Conservation (phyloP, 495 filamentous ascomycete species). For the Bombardia bombarda region DNA sequence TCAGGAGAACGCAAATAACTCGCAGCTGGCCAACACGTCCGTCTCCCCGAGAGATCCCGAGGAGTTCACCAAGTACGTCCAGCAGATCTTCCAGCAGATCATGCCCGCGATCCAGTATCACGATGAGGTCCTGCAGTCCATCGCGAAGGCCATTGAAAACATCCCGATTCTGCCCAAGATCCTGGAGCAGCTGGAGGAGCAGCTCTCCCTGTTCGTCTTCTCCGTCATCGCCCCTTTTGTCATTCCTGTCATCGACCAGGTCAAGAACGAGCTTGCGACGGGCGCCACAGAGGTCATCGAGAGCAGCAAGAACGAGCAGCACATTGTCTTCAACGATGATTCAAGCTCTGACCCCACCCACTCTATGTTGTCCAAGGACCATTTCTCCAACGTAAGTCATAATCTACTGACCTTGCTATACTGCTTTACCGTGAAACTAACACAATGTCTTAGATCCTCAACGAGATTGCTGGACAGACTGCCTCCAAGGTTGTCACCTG, state of each 20-base stretch:
- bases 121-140: constrained; percentile 71
- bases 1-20: constrained; percentile 57
- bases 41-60: constrained; percentile 69
- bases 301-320: constrained; percentile 69
- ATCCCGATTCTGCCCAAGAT: constrained; percentile 74
- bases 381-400: constrained; percentile 62
- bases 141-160: constrained; percentile 66
- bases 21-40: constrained; percentile 54
- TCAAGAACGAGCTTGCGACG: constrained; percentile 74
- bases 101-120: constrained; percentile 84
- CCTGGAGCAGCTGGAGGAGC: constrained; percentile 70
- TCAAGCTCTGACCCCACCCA: constrained; percentile 72
- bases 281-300: constrained; percentile 82
- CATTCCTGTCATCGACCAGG: constrained; percentile 74
- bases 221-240: constrained; percentile 77
- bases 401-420: background rate
- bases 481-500: constrained; percentile 70
- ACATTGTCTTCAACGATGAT: constrained; percentile 78
- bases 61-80: constrained; percentile 60
- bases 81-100: constrained; percentile 62
- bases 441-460: constrained; percentile 49
- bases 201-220: constrained; percentile 80
- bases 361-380: constrained; percentile 94
- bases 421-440: constrained; percentile 15
- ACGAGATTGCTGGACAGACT: constrained; percentile 78